Base-by-base conservation (phyloP, 495 filamentous ascomycete species). In the Hypoxylon fragiforme region DNA sequence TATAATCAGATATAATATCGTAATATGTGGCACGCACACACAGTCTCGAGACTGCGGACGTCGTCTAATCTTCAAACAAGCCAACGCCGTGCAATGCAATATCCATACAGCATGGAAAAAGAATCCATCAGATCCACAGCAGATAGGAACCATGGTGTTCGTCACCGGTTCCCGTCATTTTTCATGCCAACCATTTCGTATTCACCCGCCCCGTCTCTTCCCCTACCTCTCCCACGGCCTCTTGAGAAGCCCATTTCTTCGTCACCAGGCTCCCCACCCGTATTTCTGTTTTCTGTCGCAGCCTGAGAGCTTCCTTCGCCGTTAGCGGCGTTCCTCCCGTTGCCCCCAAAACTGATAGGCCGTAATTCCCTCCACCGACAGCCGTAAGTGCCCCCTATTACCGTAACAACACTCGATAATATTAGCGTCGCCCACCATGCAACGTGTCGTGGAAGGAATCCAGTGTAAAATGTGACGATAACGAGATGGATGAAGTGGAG, bases 401-500 rank as follows among this genome's bases (percentile, higher is more conserved):
- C 85, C 80, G 92, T 91, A 20, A 92, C 58, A 0, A 70, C 77
- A 13, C 83, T 85, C 45, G 88, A 90, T 21, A 75, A 77, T 14
- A 75, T 70, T 73, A 96, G 90, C 16, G 95, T 69, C 0, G 77
- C 74, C 94, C 94, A 99, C 94, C 94, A 99, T 41, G 92, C 85
- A 41, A 79, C 68, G 59, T 90, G 85, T 4, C 74, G 70, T 3
- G 95, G 95, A 3, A 97, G 58, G 1, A 81, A 76, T 39, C 79
- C 80, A 13, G 91, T 84, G 64, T 96, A 96, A 2, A 95, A 62
- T 7, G 79, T 83, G 2, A 87, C 87, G 56, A 88, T 69, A 46
- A 95, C 52, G n/a, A 96, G 80, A 60, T 97, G 90, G 22, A 97
- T 74, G 70, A 87, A 82, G 73, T 96, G 91, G 18, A 94, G 80